Evolutionary conservation across 2,329 filamentous ascomycete species (phyloP).

Genomic region (Calonectria pseudoturangicola): DNA sequence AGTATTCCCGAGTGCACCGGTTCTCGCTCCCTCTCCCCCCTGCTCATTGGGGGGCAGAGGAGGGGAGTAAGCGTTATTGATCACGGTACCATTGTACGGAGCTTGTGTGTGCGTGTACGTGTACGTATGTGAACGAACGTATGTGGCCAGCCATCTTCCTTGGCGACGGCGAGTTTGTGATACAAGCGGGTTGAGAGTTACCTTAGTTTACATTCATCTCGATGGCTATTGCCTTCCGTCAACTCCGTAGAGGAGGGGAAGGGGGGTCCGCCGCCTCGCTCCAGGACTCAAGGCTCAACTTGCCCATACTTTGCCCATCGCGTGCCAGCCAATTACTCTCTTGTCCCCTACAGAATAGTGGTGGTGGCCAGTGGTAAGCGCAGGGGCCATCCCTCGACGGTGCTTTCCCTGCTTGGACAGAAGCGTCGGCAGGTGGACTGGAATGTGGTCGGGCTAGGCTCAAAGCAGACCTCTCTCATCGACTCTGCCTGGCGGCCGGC

Average conservation of each 20-base stretch:
- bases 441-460: conserved; percentile 28
- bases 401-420: conserved; percentile 26
- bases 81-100: not conserved
- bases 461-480: conserved; percentile 9
- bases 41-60: not conserved
- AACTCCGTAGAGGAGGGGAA: not conserved
- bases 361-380: conserved; percentile 7
- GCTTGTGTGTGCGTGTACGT: not conserved
- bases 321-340: conserved; percentile 17
- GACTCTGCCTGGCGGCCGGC: not conserved
- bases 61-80: not conserved
- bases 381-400: conserved; percentile 23
- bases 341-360: not conserved
- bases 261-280: not conserved
- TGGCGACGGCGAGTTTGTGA: not conserved
- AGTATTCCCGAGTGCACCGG: conserved; percentile 16
- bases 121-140: not conserved
- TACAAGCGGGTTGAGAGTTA: not conserved
- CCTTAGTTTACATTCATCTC: conserved; percentile 2
- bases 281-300: not conserved
- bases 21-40: not conserved
- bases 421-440: conserved; percentile 28
- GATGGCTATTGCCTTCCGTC: conserved; percentile 2
- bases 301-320: conserved; percentile 8
- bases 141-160: not conserved